Evolutionary conservation across 2,329 filamentous ascomycete genomes (phyloP), one percentile per base, ranked within the genome.

Genomic region (Rasamsonia emersonii): DNA sequence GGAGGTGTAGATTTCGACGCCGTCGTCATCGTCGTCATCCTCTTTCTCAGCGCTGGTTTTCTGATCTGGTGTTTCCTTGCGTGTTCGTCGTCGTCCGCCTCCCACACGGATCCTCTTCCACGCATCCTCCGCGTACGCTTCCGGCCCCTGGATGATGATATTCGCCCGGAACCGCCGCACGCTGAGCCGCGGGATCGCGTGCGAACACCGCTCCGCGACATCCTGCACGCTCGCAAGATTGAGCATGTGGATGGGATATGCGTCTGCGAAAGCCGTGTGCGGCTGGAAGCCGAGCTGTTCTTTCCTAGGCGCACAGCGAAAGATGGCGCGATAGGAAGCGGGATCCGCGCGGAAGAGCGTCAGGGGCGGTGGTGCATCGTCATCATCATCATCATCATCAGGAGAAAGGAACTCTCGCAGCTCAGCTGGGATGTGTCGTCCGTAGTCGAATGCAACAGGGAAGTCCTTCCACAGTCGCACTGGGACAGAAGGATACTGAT

Each of bases 111-210:
- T 61, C n/a, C 54, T 55, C 35, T 68, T 72, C 74, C 74, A 78
- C 14, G 53, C 41, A 41, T 78, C 74, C 47, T 79, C 75, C 4
- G 56, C 61, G 46, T 71, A 77, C 2, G 70, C 59, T 9, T 52
- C 51, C 0, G 66, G 63, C 0, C 73, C 73, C 14, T 67, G 62
- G 26, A 77, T 43, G 35, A 75, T 64, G 25, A 78, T 65, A 44
- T 78, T 78, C 9, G 73, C 65, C 24, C 74, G 62, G 44, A 75
- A 77, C 9, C 73, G 65, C 4, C 66, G 51, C n/a, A 68, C 64
- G 30, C 67, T 65, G 19, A 77, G 54, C 2, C 51, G 48, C 1
- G 62, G 62, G 9, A 58, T 53, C 3, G 53, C 54, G 5, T 44
- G 41, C 15, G 40, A 46, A 4, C 74, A 59, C 9, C 56, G 54